Evolutionary conservation across 2,329 filamentous ascomycete genomes (phyloP), one percentile per base, ranked within the genome.

Genomic region (Ceratocystiopsis sp.): DNA sequence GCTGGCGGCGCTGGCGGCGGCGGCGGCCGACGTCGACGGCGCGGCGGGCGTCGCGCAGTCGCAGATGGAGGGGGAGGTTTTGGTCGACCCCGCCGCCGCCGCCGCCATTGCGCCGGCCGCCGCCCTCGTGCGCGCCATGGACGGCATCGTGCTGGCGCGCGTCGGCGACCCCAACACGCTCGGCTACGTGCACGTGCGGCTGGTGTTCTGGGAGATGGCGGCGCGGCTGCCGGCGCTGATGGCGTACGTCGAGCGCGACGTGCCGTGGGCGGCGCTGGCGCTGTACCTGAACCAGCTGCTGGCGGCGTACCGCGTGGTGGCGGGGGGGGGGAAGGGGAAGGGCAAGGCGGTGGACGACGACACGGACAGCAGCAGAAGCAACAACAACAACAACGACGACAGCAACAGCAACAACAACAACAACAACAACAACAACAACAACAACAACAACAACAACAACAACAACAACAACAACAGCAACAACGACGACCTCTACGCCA

Each of bases 151-250:
- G 1, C 61, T 78, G 9, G 56, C 58, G 2, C 64, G 75, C 0
- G 63, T 67, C 25, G 69, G 67, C 0, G 75, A 80, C 38, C 60
- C 65, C 3, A 75, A 77, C 47, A 68, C 74, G 3, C 60, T 81
- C 2, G 68, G 77, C 0, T 80, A 74, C 52, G 52, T 80, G 0
- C 78, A 84, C 49, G 67, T 74, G 0, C 67, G 69, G 5, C 59
- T 84, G 21, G 68, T 72, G 0, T 82, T 80, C 50, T 53, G 83
- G 9, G 52, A 59, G 3, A 61, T 67, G 21, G 54, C 76, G 39
- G 58, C 61, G 1, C 54, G 55, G 9, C 59, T 57, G 7, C 62
- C 62, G 0, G 53, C 55, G 1, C 68, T 65, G 0, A 67, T 68
- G 57, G 54, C 45, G 14, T 56, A 61, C 16, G 54, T 73, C 3